Conservation (phyloP, 106 monocot species). For the Allium fistulosum region DNA sequence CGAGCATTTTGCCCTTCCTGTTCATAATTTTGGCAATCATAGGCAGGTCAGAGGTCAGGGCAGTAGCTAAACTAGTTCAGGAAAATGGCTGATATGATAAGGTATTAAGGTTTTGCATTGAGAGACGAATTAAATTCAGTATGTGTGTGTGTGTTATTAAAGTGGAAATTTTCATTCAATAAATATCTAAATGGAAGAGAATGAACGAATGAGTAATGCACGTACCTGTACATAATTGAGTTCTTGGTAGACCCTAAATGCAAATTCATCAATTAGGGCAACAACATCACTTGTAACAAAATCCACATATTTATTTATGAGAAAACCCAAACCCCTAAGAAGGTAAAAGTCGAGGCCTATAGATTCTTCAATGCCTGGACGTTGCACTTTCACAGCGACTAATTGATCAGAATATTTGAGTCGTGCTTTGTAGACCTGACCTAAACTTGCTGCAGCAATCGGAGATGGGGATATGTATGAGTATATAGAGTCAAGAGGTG, state of each 20-base stretch:
- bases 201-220: background rate
- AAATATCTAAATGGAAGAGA: too few species aligned
- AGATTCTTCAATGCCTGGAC: constrained; percentile 88
- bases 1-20: constrained; percentile 99
- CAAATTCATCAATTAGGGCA: constrained; percentile 97
- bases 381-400: constrained; percentile 93
- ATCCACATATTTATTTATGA: constrained; percentile 93
- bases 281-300: constrained; percentile 86
- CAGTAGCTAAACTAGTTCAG: too few species aligned
- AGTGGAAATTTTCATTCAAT: background rate
- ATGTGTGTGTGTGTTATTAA: background rate
- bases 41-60: background rate
- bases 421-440: constrained; percentile 93
- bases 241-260: constrained; percentile 90
- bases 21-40: constrained; percentile 8
- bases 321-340: constrained; percentile 74
- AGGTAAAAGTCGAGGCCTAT: constrained; percentile 92
- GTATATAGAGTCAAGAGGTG: constrained; percentile 81
- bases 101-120: too few species aligned
- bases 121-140: too few species aligned
- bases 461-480: constrained; percentile 84
- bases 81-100: too few species aligned
- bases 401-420: constrained; percentile 73
- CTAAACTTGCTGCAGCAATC: constrained; percentile 97
- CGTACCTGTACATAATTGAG: constrained; percentile 97